phyloP scores from a whole-genome alignment of 2,329 filamentous ascomycete species.

The Aspergillus carbonarius region DNA sequence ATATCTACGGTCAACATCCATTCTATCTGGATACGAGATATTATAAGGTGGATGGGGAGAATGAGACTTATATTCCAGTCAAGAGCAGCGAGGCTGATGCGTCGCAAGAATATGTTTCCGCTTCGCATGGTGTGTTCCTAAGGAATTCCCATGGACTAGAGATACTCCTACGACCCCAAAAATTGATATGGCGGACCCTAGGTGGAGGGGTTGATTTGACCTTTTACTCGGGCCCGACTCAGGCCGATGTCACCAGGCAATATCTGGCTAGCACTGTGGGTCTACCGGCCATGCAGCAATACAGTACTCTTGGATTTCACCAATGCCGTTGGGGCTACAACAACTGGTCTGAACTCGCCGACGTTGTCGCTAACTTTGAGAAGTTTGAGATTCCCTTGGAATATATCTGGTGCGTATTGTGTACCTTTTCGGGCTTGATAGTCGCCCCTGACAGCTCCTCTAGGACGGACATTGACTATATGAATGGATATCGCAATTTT shows the following conservation, averaged over 20 bases:
- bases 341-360: conserved; percentile 67
- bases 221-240: conserved; percentile 72
- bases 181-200: conserved; percentile 70
- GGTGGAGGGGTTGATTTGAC: conserved; percentile 78
- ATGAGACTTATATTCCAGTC: conserved; percentile 53
- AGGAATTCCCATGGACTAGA: conserved; percentile 78
- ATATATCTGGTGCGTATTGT: conserved; percentile 42
- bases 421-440: neutral
- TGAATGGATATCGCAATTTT: conserved; percentile 62
- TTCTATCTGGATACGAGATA: conserved; percentile 80
- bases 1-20: conserved; percentile 74
- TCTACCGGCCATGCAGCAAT: conserved; percentile 74
- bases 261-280: conserved; percentile 69
- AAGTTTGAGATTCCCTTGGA: conserved; percentile 59
- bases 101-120: conserved; percentile 60
- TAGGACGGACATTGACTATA: conserved; percentile 54
- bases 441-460: neutral
- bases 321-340: conserved; percentile 82
- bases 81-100: conserved; percentile 54
- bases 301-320: conserved; percentile 78
- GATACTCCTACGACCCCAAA: conserved; percentile 61
- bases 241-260: conserved; percentile 65
- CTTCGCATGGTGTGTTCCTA: conserved; percentile 74
- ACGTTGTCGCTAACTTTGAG: conserved; percentile 55
- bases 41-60: conserved; percentile 55